Conservation (phyloP, 2,329 filamentous ascomycete genomes). For the Penicillium brevicompactum region DNA sequence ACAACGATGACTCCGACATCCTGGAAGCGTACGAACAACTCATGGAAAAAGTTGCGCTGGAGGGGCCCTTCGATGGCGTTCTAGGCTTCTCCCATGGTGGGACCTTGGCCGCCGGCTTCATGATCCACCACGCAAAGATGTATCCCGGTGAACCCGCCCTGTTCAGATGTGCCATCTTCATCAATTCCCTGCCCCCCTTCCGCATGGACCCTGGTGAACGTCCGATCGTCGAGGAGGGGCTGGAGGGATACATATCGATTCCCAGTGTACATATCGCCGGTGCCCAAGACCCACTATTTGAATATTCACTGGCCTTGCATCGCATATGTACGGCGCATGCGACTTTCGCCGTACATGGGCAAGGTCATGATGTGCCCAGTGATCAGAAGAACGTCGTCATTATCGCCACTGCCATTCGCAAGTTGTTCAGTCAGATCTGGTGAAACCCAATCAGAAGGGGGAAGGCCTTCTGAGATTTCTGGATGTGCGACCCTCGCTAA, state of each 20-base stretch:
- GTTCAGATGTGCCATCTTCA: slow-evolving; percentile 38
- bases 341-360: slow-evolving; percentile 27
- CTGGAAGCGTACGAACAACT: slow-evolving; percentile 30
- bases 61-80: slow-evolving; percentile 33
- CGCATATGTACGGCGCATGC: slow-evolving; percentile 25
- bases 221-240: slow-evolving; percentile 24
- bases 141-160: slow-evolving; percentile 21
- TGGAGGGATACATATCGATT: slow-evolving; percentile 29
- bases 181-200: slow-evolving; percentile 35
- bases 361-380: slow-evolving; percentile 30
- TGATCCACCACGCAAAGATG: slow-evolving; percentile 32
- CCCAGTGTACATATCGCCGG: slow-evolving; percentile 30
- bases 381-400: slow-evolving; percentile 27
- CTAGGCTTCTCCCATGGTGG: slow-evolving; percentile 41
- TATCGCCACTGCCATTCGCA: slow-evolving; percentile 27
- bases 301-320: slow-evolving; percentile 29
- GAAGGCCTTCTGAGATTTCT: not conserved
- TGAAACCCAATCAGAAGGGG: not conserved
- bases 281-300: slow-evolving; percentile 26
- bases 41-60: slow-evolving; percentile 26
- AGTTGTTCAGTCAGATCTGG: slow-evolving; percentile 17
- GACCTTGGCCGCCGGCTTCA: slow-evolving; percentile 32
- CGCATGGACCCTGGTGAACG: slow-evolving; percentile 27
- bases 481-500: not conserved
- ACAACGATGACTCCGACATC: slow-evolving; percentile 24